Conservation (phyloP, 2,329 filamentous ascomycete species). For the Ilyonectria mors-panacis region DNA sequence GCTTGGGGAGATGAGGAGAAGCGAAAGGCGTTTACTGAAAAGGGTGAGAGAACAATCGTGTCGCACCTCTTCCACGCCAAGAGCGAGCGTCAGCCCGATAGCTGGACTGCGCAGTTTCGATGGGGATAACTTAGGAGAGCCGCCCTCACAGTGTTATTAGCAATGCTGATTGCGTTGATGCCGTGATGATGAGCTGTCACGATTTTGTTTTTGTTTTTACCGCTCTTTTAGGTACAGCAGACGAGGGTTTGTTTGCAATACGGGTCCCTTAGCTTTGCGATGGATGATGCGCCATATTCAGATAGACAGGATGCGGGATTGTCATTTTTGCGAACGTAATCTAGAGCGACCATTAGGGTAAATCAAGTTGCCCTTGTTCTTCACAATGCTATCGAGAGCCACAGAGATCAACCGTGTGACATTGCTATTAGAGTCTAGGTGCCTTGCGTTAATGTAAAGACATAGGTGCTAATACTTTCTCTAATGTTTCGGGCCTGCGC, state of each 20-base stretch:
- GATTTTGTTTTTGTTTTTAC: background rate
- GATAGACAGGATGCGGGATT: background rate
- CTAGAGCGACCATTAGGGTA: background rate
- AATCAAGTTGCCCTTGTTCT: background rate
- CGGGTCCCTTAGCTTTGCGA: background rate
- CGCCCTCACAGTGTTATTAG: background rate
- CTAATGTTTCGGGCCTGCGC: too few relatives aligned
- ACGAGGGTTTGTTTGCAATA: background rate
- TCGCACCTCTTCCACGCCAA: constrained; percentile 48
- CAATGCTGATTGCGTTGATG: background rate
- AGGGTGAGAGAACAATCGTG: constrained; percentile 50
- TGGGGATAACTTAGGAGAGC: constrained; percentile 20
- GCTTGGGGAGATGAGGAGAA: constrained; percentile 56
- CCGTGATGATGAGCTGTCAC: background rate
- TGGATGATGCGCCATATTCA: background rate
- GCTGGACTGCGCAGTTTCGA: constrained; percentile 30
- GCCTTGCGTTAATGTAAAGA: too few relatives aligned
- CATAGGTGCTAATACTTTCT: too few relatives aligned
- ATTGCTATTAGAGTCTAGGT: too few relatives aligned
- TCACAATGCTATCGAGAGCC: too few relatives aligned
- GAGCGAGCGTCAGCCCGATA: constrained; percentile 30
- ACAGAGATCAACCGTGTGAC: too few relatives aligned
- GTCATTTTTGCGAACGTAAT: background rate
- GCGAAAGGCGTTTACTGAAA: constrained; percentile 46
- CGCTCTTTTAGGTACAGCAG: background rate